Conservation (phyloP, 2,329 filamentous ascomycete genomes). For the Mycocentrospora acerina region DNA sequence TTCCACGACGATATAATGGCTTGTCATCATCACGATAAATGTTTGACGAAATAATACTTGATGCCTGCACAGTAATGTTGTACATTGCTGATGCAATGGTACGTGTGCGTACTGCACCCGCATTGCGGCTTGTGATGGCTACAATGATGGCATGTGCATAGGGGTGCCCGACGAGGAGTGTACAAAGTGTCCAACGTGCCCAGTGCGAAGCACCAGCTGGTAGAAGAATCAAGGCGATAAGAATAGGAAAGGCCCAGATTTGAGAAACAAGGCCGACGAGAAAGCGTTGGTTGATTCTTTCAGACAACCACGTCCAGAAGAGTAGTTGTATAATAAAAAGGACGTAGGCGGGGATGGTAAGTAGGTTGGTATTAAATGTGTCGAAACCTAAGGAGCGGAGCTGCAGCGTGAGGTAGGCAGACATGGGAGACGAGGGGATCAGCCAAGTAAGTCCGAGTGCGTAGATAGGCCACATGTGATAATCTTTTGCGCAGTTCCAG, state of each 20-base stretch:
- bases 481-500: conserved; percentile 54
- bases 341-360: conserved; percentile 48
- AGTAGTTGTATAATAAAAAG: conserved; percentile 53
- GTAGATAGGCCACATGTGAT: conserved; percentile 55
- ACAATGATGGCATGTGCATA: conserved; percentile 50
- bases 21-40: conserved; percentile 60
- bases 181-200: conserved; percentile 42
- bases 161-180: conserved; percentile 45
- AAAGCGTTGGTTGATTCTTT: conserved; percentile 54
- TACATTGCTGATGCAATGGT: conserved; percentile 48
- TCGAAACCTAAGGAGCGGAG: conserved; percentile 37
- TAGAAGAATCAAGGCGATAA: conserved; percentile 41
- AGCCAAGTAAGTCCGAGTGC: conserved; percentile 38
- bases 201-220: conserved; percentile 36
- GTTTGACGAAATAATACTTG: conserved; percentile 36
- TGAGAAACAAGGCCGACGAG: conserved; percentile 47
- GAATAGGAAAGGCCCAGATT: conserved; percentile 43
- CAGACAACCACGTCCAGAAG: conserved; percentile 53
- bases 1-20: conserved; percentile 54
- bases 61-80: conserved; percentile 43
- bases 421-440: conserved; percentile 36
- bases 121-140: conserved; percentile 45
- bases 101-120: conserved; percentile 46
- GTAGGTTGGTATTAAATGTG: conserved; percentile 42
- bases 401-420: conserved; percentile 40